Evolutionary conservation across 2,329 filamentous ascomycete genomes (phyloP).

Genomic region (Alternaria solani): DNA sequence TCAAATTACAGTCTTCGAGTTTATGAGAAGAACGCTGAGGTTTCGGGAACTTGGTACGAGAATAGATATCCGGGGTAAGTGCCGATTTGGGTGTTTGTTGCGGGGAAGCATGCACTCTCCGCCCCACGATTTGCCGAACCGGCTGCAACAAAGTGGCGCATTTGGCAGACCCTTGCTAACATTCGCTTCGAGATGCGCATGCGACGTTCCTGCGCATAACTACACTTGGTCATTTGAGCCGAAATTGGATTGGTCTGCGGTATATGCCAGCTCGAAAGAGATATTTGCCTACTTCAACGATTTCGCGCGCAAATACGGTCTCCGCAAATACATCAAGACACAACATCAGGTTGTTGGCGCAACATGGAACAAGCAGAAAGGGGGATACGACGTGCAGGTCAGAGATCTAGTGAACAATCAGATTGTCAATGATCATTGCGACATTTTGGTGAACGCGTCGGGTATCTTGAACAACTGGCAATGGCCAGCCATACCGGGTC

Average conservation of each 20-base stretch:
- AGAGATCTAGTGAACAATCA: slow-evolving; percentile 40
- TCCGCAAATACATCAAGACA: slow-evolving; percentile 49
- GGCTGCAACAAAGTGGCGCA: background rate
- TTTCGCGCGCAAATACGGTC: slow-evolving; percentile 52
- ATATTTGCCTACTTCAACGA: slow-evolving; percentile 55
- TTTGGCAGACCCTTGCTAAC: slow-evolving; percentile 16
- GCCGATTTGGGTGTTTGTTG: background rate
- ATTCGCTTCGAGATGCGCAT: slow-evolving; percentile 50
- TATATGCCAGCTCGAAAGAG: slow-evolving; percentile 55
- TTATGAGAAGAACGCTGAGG: slow-evolving; percentile 60
- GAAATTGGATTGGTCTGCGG: slow-evolving; percentile 53
- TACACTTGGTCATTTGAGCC: slow-evolving; percentile 62
- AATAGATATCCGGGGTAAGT: slow-evolving; percentile 57
- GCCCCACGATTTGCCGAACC: slow-evolving; percentile 8
- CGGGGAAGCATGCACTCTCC: background rate
- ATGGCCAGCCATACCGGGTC: slow-evolving; percentile 62
- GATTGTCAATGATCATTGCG: slow-evolving; percentile 53
- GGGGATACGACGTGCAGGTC: slow-evolving; percentile 49
- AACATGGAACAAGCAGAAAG: slow-evolving; percentile 49
- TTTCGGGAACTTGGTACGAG: slow-evolving; percentile 62
- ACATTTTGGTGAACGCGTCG: slow-evolving; percentile 59
- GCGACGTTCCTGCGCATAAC: slow-evolving; percentile 62
- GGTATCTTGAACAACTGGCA: slow-evolving; percentile 62
- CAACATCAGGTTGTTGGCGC: slow-evolving; percentile 46
- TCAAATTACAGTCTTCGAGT: slow-evolving; percentile 53